Evolutionary conservation across 2,329 filamentous ascomycete genomes (phyloP), one percentile per base, ranked within the genome.

Genomic region (Hypoxylon sp.): DNA sequence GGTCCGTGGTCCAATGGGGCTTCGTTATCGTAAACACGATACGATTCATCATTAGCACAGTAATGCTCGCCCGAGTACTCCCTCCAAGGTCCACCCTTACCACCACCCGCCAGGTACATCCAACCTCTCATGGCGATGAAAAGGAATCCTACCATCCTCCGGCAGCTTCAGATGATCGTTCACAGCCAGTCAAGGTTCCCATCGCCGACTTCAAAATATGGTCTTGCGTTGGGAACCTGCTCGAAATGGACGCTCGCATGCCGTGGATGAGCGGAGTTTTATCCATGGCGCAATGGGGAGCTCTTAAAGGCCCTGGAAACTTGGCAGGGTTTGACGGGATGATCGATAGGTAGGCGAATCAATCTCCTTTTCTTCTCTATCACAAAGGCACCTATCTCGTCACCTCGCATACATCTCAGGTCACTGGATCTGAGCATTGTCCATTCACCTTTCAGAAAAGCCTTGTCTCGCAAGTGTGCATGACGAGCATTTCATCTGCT

Each of bases 181-280:
- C 69, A 53, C 47, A 62, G 57, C 71, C 74, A 68, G 58, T 58
- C 68, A 87, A 85, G 78, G 86, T 85, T 65, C 91, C 93, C 58
- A 86, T 98, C 73, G 82, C 96, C 67, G 86, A 87, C 72, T 97
- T 96, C 86, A 89, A 88, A 75, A 79, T 93, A 57, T 97, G 92
- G 90, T 85, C 89, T 74, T 93, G 92, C 80, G 79, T 91, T 62
- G 90, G 89, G 69, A 90, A 89, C 78, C 80, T 97, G 69, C 81
- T 94, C 73, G 90, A 94, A 83, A 81, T 97, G 77, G 86, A 91
- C 73, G 80, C 84, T 72, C 92, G 93, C 80, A 97, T 97, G 93
- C 95, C 95, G 70, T 98, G 95, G 95, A 86, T 97, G 62, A 86
- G 86, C 77, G 93, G 93, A 77, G 83, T 88, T 73, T 79, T 96